A percentile compares a stretch with the other conserved stretches of the same genome.
phyloP scores from a whole-genome alignment of 2,329 filamentous ascomycete species.

The Cladophialophora bantiana region DNA sequence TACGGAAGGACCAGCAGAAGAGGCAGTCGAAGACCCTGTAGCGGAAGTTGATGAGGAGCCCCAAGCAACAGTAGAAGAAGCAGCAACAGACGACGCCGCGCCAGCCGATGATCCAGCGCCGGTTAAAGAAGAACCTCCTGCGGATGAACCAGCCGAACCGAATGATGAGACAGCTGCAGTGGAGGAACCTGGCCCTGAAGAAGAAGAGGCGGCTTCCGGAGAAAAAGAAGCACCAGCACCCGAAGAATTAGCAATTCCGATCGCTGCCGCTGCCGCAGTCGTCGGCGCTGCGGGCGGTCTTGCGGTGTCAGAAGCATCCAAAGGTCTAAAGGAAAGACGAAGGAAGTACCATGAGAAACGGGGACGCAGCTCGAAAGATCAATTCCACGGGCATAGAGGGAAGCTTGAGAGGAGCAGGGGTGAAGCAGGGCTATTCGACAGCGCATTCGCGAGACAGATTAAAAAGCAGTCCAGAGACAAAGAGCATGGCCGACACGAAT shows the following conservation, averaged over 20 bases:
- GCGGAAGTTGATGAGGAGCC: conserved; percentile 15
- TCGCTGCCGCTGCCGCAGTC: conserved; percentile 4
- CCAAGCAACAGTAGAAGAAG: background rate
- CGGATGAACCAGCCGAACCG: conserved; percentile 8
- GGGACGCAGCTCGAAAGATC: conserved; percentile 26
- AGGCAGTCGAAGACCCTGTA: background rate
- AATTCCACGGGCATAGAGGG: conserved; percentile 42
- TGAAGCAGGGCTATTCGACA: conserved; percentile 44
- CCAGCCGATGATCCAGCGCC: background rate
- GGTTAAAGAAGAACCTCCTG: background rate
- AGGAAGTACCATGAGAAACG: conserved; percentile 32
- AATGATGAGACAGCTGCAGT: conserved; percentile 18
- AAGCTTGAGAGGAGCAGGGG: conserved; percentile 44
- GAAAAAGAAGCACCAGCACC: background rate
- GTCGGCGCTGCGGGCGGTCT: conserved; percentile 20
- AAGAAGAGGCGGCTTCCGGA: background rate
- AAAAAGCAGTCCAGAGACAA: conserved; percentile 44
- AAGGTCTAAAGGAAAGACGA: conserved; percentile 30
- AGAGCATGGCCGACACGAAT: conserved; percentile 32
- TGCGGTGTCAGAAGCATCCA: conserved; percentile 16
- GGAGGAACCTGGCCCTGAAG: conserved; percentile 38
- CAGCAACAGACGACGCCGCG: background rate
- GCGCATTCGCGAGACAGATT: conserved; percentile 41
- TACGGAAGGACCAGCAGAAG: conserved; percentile 18
- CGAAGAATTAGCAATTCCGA: background rate